These are phyloP conservation scores for Lecanosticta acicola DNA, from an alignment of 2,329 filamentous ascomycete species.

Conservation along the genomic window DNA sequence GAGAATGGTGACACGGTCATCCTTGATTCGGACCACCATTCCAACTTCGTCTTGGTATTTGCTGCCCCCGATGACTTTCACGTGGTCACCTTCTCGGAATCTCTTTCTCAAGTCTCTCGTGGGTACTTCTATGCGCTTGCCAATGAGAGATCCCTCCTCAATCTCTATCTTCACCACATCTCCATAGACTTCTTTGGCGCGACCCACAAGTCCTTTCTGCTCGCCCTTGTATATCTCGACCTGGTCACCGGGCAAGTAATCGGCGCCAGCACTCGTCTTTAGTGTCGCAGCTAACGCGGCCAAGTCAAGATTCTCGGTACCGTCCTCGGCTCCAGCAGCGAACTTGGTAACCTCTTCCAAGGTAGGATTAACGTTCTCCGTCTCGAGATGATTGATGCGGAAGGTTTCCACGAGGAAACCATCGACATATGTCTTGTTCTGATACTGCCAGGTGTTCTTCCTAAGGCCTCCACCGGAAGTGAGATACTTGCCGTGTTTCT, in stretches of 20 bases:
- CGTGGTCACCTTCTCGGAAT: slow-evolving; percentile 90
- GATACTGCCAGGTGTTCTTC: slow-evolving; percentile 73
- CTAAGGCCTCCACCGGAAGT: slow-evolving; percentile 44
- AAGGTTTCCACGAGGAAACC: slow-evolving; percentile 92
- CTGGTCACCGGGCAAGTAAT: slow-evolving; percentile 88
- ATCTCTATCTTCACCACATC: slow-evolving; percentile 90
- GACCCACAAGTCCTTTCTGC: slow-evolving; percentile 84
- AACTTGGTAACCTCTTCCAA: slow-evolving; percentile 96
- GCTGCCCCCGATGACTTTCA: slow-evolving; percentile 96
- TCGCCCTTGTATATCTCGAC: slow-evolving; percentile 95
- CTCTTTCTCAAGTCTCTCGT: slow-evolving; percentile 87
- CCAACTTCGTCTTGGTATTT: slow-evolving; percentile 92
- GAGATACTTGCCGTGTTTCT: slow-evolving; percentile 66
- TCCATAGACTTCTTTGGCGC: slow-evolving; percentile 75
- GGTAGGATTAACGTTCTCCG: slow-evolving; percentile 85
- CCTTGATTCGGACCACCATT: slow-evolving; percentile 89
- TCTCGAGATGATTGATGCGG: slow-evolving; percentile 78
- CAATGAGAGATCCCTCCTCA: slow-evolving; percentile 71
- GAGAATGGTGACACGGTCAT: slow-evolving; percentile 86
- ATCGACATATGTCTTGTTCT: slow-evolving; percentile 83
- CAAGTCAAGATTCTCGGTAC: slow-evolving; percentile 87
- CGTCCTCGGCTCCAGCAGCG: slow-evolving; percentile 80
- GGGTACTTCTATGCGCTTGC: slow-evolving; percentile 85
- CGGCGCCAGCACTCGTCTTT: slow-evolving; percentile 74
- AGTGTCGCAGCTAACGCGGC: slow-evolving; percentile 84